Evolutionary conservation across 805 yeast species (phyloP).

Genomic region (Kazachstania martiniae): DNA sequence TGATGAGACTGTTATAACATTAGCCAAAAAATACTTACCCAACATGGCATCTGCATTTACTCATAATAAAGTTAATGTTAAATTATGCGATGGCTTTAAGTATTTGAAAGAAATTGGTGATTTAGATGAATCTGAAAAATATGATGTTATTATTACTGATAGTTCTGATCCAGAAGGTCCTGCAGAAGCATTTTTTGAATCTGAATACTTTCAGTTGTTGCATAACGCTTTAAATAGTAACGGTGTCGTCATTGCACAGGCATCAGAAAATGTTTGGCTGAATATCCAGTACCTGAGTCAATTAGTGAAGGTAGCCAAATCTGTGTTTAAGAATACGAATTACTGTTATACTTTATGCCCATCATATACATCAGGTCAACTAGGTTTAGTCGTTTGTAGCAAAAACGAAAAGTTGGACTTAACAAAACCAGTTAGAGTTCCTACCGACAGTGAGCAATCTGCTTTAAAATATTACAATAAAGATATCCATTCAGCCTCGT

Average conservation of each 20-base stretch:
- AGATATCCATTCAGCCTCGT: constrained; percentile 58
- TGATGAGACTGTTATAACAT: constrained; percentile 68
- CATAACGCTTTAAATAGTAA: constrained; percentile 46
- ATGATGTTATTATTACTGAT: constrained; percentile 81
- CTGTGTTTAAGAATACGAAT: constrained; percentile 50
- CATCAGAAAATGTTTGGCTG: constrained; percentile 68
- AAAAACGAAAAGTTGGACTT: constrained; percentile 40
- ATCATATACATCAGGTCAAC: constrained; percentile 79
- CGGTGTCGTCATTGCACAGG: constrained; percentile 72
- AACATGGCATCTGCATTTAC: constrained; percentile 59
- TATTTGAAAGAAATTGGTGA: constrained; percentile 38
- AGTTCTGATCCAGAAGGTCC: constrained; percentile 96
- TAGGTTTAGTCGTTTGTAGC: constrained; percentile 66
- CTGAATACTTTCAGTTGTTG: constrained; percentile 61
- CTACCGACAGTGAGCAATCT: constrained; percentile 36
- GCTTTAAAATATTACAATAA: constrained; percentile 55
- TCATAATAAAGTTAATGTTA: constrained; percentile 55
- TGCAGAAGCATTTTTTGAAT: constrained; percentile 79
- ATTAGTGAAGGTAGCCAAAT: constrained; percentile 37
- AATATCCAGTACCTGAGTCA: constrained; percentile 42
- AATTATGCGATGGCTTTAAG: constrained; percentile 76
- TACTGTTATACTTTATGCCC: constrained; percentile 80
- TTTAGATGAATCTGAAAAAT: constrained; percentile 34
- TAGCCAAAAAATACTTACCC: constrained; percentile 64
- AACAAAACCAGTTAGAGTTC: constrained; percentile 41